A percentile compares a stretch with the other conserved stretches of the same genome.
Conservation (phyloP, 805 yeast genomes). For the Zygosaccharomyces siamensis region DNA sequence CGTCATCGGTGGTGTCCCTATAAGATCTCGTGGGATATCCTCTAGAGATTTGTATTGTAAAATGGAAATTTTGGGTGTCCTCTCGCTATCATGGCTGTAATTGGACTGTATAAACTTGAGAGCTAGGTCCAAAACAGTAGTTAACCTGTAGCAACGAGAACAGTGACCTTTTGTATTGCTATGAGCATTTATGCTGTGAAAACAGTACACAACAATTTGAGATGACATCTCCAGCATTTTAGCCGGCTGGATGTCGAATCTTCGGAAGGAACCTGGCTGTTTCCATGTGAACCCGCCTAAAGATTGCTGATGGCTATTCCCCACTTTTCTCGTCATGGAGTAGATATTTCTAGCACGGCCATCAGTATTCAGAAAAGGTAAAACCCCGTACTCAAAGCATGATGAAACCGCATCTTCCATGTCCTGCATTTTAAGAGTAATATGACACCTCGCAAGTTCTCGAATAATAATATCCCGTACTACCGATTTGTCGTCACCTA, state of each 20-base stretch:
- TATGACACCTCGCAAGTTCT: constrained; percentile 7
- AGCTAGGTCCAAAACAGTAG: constrained; percentile 43
- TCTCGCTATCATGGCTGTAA: constrained; percentile 2
- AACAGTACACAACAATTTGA: constrained; percentile 73
- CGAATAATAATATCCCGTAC: constrained; percentile 12
- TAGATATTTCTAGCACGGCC: constrained; percentile 26
- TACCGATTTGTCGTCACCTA: constrained; percentile 19
- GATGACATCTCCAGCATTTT: constrained; percentile 63
- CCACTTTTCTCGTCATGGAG: constrained; percentile 13
- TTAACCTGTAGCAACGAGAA: constrained; percentile 22
- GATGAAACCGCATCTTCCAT: constrained; percentile 20
- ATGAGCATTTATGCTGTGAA: constrained; percentile 38
- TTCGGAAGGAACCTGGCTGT: constrained; percentile 70
- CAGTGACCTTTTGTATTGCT: constrained; percentile 14
- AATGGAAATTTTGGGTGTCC: constrained; percentile 8
- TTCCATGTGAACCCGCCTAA: constrained; percentile 23
- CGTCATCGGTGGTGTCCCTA: constrained; percentile 25
- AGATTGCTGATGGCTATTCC: constrained; percentile 8
- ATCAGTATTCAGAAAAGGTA: constrained; percentile 42
- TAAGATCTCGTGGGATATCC: constrained; percentile 22
- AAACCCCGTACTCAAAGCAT: constrained; percentile 29
- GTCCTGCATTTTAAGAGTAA: constrained; percentile 26
- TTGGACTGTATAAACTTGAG: constrained; percentile 31
- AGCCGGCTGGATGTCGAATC: constrained; percentile 82
- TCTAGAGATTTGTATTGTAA: constrained; percentile 12